Evolutionary conservation across 257 asterid species (phyloP).

Genomic region (Nyctanthes arbortristis): DNA sequence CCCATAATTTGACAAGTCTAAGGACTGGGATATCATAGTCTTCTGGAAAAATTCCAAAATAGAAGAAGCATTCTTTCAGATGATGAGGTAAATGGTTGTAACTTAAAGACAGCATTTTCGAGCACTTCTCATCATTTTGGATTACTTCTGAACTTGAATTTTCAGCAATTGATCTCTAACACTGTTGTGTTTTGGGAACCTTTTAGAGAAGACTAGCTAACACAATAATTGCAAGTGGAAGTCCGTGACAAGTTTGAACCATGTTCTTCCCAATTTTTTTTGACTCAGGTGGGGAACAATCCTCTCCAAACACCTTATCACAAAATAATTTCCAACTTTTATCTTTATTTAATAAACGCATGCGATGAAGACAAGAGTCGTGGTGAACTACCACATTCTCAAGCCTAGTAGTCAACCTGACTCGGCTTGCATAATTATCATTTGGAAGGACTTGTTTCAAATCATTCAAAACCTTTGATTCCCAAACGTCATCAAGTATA

Average conservation of each 20-base stretch:
- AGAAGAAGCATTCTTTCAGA: conserved; percentile 10
- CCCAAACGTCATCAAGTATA: background rate
- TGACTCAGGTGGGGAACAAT: background rate
- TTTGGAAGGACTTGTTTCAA: background rate
- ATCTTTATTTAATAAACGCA: background rate
- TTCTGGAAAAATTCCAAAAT: conserved; percentile 13
- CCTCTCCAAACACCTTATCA: background rate
- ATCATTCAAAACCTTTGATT: background rate
- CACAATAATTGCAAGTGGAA: background rate
- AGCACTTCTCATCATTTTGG: background rate
- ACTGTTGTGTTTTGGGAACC: background rate
- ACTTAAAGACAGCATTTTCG: background rate
- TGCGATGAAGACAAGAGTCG: background rate
- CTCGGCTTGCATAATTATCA: no score
- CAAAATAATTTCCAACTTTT: conserved; percentile 5
- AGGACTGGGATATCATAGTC: background rate
- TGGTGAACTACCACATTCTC: no score
- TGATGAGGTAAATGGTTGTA: background rate
- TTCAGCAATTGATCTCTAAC: background rate
- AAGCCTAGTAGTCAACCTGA: no score
- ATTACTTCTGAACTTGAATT: background rate
- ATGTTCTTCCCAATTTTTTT: background rate
- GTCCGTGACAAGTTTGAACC: background rate
- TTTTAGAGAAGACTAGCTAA: background rate
- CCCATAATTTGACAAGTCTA: conserved; percentile 8